These are phyloP conservation scores for Amniculicola lignicola DNA, from an alignment of 495 filamentous ascomycete species.

Conservation along the genomic window DNA sequence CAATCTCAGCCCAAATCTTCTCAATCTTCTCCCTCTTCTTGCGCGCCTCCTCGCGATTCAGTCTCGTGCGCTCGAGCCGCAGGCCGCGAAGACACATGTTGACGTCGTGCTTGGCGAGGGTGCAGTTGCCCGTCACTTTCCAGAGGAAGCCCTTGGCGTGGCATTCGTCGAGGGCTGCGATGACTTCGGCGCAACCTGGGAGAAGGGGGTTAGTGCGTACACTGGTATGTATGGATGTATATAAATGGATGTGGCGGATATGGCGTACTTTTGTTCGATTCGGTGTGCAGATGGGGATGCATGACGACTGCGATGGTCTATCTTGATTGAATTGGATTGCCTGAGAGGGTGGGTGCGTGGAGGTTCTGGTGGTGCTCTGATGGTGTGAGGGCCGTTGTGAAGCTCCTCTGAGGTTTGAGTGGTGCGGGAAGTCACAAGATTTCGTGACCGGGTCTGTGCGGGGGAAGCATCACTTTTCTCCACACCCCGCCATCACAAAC, in stretches of 20 bases:
- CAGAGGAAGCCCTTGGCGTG: conserved; percentile 87
- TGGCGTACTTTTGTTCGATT: conserved; percentile 74
- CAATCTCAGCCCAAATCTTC: conserved; percentile 77
- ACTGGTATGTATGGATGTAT: no score
- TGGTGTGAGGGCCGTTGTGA: conserved; percentile 7
- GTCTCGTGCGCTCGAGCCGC: conserved; percentile 67
- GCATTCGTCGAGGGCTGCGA: conserved; percentile 90
- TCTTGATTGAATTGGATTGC: conserved; percentile 44
- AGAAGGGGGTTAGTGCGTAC: background rate
- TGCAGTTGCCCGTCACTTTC: conserved; percentile 88
- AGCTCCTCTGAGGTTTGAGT: background rate
- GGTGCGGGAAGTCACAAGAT: conserved; percentile 24
- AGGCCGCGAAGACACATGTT: conserved; percentile 78
- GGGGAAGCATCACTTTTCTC: background rate
- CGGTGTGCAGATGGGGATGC: conserved; percentile 96
- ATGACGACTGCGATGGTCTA: no score
- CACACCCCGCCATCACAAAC: background rate
- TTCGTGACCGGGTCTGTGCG: conserved; percentile 24
- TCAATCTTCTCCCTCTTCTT: conserved; percentile 65
- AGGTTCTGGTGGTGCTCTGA: background rate
- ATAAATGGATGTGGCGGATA: conserved; percentile 3
- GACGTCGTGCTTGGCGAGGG: conserved; percentile 73
- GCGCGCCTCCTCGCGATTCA: conserved; percentile 71
- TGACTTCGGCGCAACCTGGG: conserved; percentile 89
- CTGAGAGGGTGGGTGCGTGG: background rate